Percentiles rank a stretch among this genome's conserved stretches.
These are phyloP conservation scores for Xylariaceae sp. DNA, from an alignment of 2,329 filamentous ascomycete species.

Conservation along the genomic window DNA sequence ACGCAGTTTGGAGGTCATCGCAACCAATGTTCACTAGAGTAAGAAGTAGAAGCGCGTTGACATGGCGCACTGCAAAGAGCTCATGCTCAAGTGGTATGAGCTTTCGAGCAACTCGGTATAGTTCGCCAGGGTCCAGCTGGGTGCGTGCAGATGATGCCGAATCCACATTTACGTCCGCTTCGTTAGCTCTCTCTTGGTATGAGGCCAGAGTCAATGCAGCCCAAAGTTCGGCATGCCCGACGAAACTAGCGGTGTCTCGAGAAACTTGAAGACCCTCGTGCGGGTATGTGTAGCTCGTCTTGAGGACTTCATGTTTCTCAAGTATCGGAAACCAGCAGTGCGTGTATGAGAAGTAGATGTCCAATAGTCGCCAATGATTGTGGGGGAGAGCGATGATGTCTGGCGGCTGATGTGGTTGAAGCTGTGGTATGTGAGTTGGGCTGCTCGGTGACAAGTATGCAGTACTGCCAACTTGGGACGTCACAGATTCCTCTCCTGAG, in stretches of 20 bases:
- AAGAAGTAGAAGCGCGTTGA: conserved; percentile 58
- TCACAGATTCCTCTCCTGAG: conserved; percentile 1
- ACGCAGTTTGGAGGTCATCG: conserved; percentile 56
- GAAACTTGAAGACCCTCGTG: conserved; percentile 31
- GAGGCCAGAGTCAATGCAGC: conserved; percentile 57
- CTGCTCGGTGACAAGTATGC: not conserved
- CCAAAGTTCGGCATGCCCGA: conserved; percentile 59
- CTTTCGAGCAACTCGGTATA: conserved; percentile 50
- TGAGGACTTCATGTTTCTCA: conserved; percentile 62
- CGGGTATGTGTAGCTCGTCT: conserved; percentile 43
- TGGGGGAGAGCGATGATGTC: conserved; percentile 39
- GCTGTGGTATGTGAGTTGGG: not conserved
- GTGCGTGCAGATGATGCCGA: conserved; percentile 22
- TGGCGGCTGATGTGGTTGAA: not conserved
- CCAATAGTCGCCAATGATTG: conserved; percentile 60
- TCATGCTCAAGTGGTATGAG: conserved; percentile 50
- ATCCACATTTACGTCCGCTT: conserved; percentile 5
- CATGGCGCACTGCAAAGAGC: conserved; percentile 48
- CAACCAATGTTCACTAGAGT: conserved; percentile 62
- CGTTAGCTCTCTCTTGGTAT: conserved; percentile 45
- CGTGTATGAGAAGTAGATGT: conserved; percentile 72
- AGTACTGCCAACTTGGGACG: not conserved
- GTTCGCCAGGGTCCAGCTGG: conserved; percentile 31
- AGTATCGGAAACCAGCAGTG: conserved; percentile 75
- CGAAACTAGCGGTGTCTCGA: conserved; percentile 30